Base-by-base conservation (phyloP, 305 asterid genomes). In the Monarda citriodora region DNA sequence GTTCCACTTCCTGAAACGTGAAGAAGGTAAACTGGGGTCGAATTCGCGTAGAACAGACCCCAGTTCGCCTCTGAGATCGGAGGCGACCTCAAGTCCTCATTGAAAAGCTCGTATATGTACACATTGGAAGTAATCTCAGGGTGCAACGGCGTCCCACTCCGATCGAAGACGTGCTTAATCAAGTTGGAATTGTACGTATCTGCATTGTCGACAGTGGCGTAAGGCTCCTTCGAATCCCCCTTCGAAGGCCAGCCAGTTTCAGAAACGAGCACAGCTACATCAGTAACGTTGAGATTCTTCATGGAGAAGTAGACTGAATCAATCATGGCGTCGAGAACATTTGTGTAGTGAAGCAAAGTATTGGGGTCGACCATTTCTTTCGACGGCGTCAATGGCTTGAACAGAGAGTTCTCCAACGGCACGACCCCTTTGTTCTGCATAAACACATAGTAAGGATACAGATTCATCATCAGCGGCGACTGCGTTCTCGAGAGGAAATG, bases 401-500 rank as follows among this genome's bases (percentile, higher is more conserved):
- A 95, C 40, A 95, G 79, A 3, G 98, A 79, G 55, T 88, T 86
- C 4, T 88, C 97, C 58, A 95, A 61, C 21, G 97, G 99, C 38
- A 95, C 98, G 42, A 95, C 89, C 58, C 99, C 99, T 73, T 91
- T 91, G 80, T 91, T 91, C 90, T 91, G 89, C 98, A 91, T 91
- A 75, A 82, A 91, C 25, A 95, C 99, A 61, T 91, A 91, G 74
- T 95, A 95, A 74, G 99, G 97, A 67, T 95, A 95, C 82, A 95
- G 60, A 66, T 95, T 95, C 99, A 95, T 91, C 98, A 95, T 95
- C 75, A 95, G 47, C n/a, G 98, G 99, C 3, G 98, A 91, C 63
- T 79, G 77, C 12, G 98, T 91, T 68, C 89, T 81, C 0, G 98
- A 91, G 41, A 76, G 60, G 58, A 95, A 95, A 53, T 71, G 87